phyloP scores from a whole-genome alignment of 768 basidiomycete species.

The Auriscalpium microsporum region DNA sequence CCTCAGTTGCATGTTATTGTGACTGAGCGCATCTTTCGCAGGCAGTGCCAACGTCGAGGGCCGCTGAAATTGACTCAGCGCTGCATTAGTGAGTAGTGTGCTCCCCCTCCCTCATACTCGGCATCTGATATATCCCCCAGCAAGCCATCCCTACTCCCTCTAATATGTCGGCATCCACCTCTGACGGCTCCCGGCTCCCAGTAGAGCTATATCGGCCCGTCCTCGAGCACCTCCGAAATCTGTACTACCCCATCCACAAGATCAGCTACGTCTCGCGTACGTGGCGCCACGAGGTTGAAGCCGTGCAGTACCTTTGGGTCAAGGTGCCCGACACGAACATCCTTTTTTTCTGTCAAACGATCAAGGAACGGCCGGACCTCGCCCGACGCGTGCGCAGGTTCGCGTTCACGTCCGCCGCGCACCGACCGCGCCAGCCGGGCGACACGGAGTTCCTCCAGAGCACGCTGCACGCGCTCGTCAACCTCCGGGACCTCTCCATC shows the following conservation, averaged over 20 bases:
- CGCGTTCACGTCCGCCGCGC: slow-evolving; percentile 5
- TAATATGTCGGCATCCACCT: not conserved
- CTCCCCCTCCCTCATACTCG: not conserved
- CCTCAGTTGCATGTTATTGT: not conserved
- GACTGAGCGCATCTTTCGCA: not conserved
- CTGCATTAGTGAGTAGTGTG: not conserved
- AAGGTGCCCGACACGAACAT: slow-evolving; percentile 3
- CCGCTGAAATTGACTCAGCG: not conserved
- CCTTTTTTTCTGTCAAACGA: slow-evolving; percentile 7
- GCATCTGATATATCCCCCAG: not conserved
- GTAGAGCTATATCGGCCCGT: slow-evolving; percentile 6
- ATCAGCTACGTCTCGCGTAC: slow-evolving; percentile 4
- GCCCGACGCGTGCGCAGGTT: slow-evolving; percentile 8
- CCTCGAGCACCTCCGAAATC: not conserved
- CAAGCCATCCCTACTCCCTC: not conserved
- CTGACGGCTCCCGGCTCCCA: not conserved
- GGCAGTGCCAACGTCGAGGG: not conserved
- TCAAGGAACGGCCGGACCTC: slow-evolving; percentile 10
- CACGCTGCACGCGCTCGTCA: slow-evolving; percentile 5
- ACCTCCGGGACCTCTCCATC: slow-evolving; percentile 12
- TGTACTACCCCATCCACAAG: not conserved
- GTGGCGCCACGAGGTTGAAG: slow-evolving; percentile 3
- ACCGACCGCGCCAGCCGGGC: slow-evolving; percentile 1
- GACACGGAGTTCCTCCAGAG: slow-evolving; percentile 1
- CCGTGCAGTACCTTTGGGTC: slow-evolving; percentile 6